Percentiles rank a stretch among this genome's conserved stretches.
phyloP scores from a whole-genome alignment of 1,284 basidiomycete species.

The Sanghuangporus weigelae region DNA sequence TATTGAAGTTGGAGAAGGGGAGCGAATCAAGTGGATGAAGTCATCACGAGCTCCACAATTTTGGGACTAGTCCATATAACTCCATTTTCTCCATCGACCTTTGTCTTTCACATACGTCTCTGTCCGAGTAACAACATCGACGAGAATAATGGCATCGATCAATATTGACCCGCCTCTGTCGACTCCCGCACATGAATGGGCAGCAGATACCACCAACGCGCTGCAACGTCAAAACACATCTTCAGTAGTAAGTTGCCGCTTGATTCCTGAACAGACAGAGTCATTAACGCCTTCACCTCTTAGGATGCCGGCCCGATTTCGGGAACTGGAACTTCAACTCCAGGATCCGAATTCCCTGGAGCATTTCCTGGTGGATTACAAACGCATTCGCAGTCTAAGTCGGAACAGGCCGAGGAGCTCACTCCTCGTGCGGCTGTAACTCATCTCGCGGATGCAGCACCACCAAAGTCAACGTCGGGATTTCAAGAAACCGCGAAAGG shows the following conservation, averaged over 20 bases:
- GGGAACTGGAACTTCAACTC: neutral
- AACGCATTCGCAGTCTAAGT: neutral
- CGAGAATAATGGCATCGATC: neutral
- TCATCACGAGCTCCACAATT: neutral
- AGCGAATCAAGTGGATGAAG: neutral
- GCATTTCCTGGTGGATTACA: neutral
- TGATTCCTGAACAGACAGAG: too few species aligned
- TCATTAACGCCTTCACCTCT: neutral
- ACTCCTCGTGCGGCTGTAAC: neutral
- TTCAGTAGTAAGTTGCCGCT: neutral
- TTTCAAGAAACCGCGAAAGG: neutral
- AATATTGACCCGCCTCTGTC: neutral
- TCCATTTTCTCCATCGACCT: neutral
- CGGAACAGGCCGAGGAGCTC: neutral
- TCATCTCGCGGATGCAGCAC: neutral
- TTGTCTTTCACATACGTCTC: neutral
- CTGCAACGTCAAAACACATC: neutral
- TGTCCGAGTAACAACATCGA: neutral
- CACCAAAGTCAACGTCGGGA: neutral
- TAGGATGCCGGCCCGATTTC: neutral
- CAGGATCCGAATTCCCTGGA: slow-evolving; percentile 1
- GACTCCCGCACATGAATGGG: slow-evolving; percentile 8
- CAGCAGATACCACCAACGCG: neutral
- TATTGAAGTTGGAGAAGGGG: neutral
- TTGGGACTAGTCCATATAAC: neutral